Evolutionary conservation across 306 rosid species (phyloP), one percentile per base, ranked within the genome.

Genomic region (Dalbergia cultrata): DNA sequence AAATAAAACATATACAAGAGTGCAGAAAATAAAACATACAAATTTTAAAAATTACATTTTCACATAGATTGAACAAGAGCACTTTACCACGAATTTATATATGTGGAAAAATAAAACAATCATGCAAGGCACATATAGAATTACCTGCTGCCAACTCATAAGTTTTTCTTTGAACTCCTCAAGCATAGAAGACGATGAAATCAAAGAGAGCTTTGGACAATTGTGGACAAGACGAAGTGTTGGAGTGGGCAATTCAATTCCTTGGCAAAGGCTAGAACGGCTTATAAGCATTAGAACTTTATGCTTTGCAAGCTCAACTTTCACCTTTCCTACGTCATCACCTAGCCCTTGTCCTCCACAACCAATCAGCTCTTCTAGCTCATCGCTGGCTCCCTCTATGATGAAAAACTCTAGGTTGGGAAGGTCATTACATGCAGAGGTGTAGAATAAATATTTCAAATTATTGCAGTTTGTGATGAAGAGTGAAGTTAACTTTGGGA

Each of bases 251-350:
- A 69, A 19, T 56, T 62, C 78, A 34, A 19, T 35, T 72, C 35
- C 79, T 63, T 35, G 80, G 22, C 39, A 11, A 10, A 77, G 74
- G 31, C 16, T 72, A 47, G 74, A 21, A 6, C 81, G 76, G 9
- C 31, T 26, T 26, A 26, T 26, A 26, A 84, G 61, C 39, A 35
- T 22, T 4, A 56, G 35, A 57, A 21, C 35, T 49, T 75, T 74
- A 13, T 80, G 52, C 11, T 35, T 62, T 54, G 85, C 80, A 59
- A 81, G 67, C 35, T 21, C 37, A 43, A 64, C 60, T 47, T 76
- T 22, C 10, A 7, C 44, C n/a, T 16, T 72, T 50, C 45, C 33
- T 45, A 1, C 77, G 8, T 33, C 31, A 14, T 7, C 21, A 10
- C 39, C 52, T 45, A 39, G 2, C 19, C 7, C 71, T 14, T 39